Conservation (phyloP, 192 early-diverging fungal species). For the Linnemannia schmuckeri region DNA sequence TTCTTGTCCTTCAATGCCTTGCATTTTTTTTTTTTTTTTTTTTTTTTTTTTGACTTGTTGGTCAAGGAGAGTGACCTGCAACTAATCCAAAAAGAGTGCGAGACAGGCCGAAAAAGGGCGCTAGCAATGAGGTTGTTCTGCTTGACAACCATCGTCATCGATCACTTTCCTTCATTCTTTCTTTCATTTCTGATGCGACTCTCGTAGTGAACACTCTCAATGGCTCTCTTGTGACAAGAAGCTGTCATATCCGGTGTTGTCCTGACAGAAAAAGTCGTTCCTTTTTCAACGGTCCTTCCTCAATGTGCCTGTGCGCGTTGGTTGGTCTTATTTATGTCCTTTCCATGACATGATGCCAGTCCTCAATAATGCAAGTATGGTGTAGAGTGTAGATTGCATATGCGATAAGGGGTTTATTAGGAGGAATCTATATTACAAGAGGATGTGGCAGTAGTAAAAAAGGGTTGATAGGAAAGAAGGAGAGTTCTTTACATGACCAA, state of each 20-base stretch:
- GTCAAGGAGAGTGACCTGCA: too few relatives aligned
- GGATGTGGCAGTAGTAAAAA: background rate
- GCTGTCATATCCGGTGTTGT: background rate
- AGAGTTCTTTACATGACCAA: conserved; percentile 17
- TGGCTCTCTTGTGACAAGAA: too few relatives aligned
- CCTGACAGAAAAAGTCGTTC: background rate
- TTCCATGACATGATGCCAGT: background rate
- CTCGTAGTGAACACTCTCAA: background rate
- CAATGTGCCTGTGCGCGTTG: background rate
- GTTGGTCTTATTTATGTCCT: background rate
- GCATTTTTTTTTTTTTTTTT: background rate
- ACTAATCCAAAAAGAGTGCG: background rate
- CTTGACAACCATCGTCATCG: background rate
- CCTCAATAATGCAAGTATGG: background rate
- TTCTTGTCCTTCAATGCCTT: background rate
- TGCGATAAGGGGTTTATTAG: background rate
- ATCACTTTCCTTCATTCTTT: background rate
- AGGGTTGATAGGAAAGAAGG: background rate
- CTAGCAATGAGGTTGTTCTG: background rate
- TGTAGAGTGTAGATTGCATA: background rate
- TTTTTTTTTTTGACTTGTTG: background rate
- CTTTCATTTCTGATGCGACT: background rate
- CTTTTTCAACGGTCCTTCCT: background rate
- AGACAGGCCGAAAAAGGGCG: background rate
- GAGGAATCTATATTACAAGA: background rate